phyloP scores from a whole-genome alignment of 768 basidiomycete genomes.

The Paxillus involutus region DNA sequence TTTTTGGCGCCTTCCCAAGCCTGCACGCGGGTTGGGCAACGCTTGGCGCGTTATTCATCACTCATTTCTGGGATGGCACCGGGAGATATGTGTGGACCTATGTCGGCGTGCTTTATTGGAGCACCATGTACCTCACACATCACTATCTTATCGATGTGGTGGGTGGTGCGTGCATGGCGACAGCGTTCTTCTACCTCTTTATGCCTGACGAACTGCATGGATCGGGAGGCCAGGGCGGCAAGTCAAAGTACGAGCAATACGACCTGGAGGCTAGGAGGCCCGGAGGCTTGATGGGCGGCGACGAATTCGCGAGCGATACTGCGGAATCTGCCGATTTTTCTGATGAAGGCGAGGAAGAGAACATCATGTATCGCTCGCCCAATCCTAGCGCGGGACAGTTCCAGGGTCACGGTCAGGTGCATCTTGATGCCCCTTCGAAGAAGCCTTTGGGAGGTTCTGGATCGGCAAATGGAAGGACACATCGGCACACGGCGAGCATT shows the following conservation, averaged over 20 bases:
- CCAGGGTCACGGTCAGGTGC: constrained; percentile 6
- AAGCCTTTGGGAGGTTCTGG: constrained; percentile 19
- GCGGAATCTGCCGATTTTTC: constrained; percentile 54
- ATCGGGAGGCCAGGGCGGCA: constrained; percentile 41
- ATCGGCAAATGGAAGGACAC: constrained; percentile 41
- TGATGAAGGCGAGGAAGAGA: constrained; percentile 63
- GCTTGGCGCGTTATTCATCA: constrained; percentile 88
- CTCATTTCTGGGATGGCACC: constrained; percentile 88
- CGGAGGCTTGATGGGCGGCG: constrained; percentile 26
- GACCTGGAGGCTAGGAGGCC: constrained; percentile 58
- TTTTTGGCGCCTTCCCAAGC: constrained; percentile 96
- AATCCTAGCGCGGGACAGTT: constrained; percentile 28
- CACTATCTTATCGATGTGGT: constrained; percentile 99
- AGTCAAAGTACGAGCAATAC: constrained; percentile 73
- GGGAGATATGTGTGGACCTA: constrained; percentile 78
- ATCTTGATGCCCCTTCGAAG: constrained; percentile 12
- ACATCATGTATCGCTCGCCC: constrained; percentile 72
- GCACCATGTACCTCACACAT: constrained; percentile 97
- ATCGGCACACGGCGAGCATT: constrained; percentile 82
- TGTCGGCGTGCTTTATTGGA: constrained; percentile 88
- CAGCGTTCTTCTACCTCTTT: constrained; percentile 82
- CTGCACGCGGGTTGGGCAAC: constrained; percentile 91
- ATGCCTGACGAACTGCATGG: constrained; percentile 80
- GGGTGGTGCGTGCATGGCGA: constrained; percentile 88
- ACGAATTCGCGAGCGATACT: constrained; percentile 33